phyloP scores from a whole-genome alignment of 495 filamentous ascomycete genomes.

The Trichoderma reesei region DNA sequence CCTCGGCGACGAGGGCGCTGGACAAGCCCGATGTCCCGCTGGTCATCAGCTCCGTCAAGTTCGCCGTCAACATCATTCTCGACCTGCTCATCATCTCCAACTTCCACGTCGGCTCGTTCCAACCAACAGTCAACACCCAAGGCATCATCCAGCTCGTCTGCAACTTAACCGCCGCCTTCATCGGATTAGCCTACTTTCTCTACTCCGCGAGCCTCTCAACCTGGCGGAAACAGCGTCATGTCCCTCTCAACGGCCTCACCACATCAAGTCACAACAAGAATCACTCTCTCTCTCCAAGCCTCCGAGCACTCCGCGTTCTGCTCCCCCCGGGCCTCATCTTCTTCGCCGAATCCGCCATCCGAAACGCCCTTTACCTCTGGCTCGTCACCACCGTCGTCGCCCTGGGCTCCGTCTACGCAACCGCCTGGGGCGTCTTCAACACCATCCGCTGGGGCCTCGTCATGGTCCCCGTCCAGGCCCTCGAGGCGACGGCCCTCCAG shows the following conservation, averaged over 20 bases:
- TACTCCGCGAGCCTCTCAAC: constrained; percentile 25
- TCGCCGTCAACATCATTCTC: constrained; percentile 57
- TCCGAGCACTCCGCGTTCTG: constrained; percentile 40
- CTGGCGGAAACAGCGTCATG: background rate
- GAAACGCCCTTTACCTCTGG: constrained; percentile 67
- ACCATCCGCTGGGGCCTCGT: constrained; percentile 72
- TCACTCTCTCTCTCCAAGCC: constrained; percentile 21
- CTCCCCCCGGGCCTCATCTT: constrained; percentile 46
- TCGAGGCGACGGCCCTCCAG: constrained; percentile 54
- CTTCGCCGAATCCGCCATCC: constrained; percentile 53
- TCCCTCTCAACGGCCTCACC: background rate
- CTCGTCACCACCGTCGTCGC: constrained; percentile 54
- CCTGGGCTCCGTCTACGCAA: constrained; percentile 55
- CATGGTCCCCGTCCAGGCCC: constrained; percentile 62
- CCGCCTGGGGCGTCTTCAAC: constrained; percentile 67
- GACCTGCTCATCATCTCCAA: constrained; percentile 62
- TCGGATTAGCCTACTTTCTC: constrained; percentile 53
- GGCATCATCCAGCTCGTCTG: constrained; percentile 54
- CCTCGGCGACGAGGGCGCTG: constrained; percentile 51
- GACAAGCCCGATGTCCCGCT: constrained; percentile 67
- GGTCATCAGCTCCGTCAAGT: constrained; percentile 53
- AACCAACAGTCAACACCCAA: constrained; percentile 52
- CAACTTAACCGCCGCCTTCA: constrained; percentile 45
- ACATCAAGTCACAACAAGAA: background rate
- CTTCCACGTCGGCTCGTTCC: constrained; percentile 48